phyloP scores from a whole-genome alignment of 257 asterid species.

The Thymus mandschuricus region DNA sequence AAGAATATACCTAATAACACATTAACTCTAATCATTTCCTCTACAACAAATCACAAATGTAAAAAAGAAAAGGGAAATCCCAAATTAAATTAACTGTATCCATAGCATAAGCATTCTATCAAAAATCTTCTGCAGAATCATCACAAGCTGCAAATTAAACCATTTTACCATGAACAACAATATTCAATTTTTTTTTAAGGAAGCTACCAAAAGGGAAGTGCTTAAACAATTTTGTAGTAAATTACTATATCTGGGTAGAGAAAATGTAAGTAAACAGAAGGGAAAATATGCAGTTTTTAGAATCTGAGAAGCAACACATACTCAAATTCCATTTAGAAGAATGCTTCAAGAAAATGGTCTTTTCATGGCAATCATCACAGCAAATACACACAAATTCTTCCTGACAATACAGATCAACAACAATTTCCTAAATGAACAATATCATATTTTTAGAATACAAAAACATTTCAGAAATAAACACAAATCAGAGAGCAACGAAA shows the following conservation, averaged over 20 bases:
- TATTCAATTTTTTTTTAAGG: constrained; percentile 6
- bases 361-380: constrained; percentile 20
- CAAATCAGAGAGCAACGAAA: constrained; percentile 20
- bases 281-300: constrained; percentile 3
- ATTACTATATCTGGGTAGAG: constrained; percentile 7
- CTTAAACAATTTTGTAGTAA: neutral
- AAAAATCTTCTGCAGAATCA: constrained; percentile 7
- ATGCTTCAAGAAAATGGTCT: neutral
- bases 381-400: neutral
- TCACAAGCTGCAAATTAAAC: neutral
- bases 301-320: neutral
- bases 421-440: neutral
- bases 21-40: neutral
- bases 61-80: neutral
- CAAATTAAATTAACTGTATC: too few species aligned
- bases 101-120: neutral
- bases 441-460: constrained; percentile 13
- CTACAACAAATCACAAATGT: too few species aligned
- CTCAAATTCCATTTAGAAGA: constrained; percentile 18
- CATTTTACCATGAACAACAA: neutral
- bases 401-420: constrained; percentile 22
- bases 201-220: constrained; percentile 4
- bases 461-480: neutral
- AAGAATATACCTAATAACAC: neutral
- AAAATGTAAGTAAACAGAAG: neutral